Percentiles rank a stretch among this genome's conserved stretches.
phyloP scores from a whole-genome alignment of 345 rosid species.

The Rhodamnia argentea region DNA sequence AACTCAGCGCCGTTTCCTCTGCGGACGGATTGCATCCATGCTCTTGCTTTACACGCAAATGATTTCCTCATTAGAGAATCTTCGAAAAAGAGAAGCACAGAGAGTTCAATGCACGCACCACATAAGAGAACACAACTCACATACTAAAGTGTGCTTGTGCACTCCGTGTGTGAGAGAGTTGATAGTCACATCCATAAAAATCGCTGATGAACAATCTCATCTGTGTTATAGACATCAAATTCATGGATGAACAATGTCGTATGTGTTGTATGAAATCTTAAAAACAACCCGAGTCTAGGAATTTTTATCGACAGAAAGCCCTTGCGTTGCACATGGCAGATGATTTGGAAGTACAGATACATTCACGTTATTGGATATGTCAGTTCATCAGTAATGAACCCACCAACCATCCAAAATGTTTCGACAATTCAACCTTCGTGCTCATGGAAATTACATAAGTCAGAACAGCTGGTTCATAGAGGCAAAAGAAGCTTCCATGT shows the following conservation, averaged over 20 bases:
- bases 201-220: not conserved
- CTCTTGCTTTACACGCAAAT: slow-evolving; percentile 34
- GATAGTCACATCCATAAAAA: not conserved
- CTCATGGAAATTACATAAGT: not conserved
- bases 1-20: not conserved
- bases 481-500: not conserved
- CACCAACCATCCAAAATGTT: not conserved
- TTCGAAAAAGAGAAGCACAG: not conserved
- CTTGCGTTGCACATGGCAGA: not conserved
- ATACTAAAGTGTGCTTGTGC: not conserved
- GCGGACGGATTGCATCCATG: not conserved
- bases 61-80: slow-evolving; percentile 9
- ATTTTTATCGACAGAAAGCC: not conserved
- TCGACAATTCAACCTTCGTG: not conserved
- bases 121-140: not conserved
- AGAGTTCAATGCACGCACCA: not conserved
- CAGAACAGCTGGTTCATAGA: not conserved
- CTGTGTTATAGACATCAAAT: not conserved
- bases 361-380: not conserved
- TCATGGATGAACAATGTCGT: not conserved
- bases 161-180: not conserved
- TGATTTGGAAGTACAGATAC: not conserved
- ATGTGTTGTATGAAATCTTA: not conserved
- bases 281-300: not conserved
- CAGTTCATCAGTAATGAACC: not conserved